Percentiles rank a stretch among this genome's conserved stretches.
Evolutionary conservation across 202 grass and related monocot genomes (phyloP).

Genomic region (Saccharum hybrid): DNA sequence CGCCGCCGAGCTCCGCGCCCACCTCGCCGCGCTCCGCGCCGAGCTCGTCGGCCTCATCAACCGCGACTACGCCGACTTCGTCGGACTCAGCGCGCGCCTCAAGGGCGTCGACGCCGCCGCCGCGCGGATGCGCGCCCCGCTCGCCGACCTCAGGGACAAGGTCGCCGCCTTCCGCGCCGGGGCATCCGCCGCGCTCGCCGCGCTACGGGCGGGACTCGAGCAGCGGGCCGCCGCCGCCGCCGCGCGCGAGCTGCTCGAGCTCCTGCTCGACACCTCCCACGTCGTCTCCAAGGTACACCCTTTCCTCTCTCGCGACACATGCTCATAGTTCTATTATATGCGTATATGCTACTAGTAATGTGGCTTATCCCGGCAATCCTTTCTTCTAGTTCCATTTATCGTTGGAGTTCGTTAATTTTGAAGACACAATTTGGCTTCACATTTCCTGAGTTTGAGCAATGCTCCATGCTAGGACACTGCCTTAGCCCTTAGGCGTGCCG

Average conservation of each 20-base stretch:
- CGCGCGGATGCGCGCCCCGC: conserved; percentile 67
- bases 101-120: conserved; percentile 81
- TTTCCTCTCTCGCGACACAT: neutral
- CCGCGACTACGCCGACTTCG: conserved; percentile 94
- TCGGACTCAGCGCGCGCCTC: conserved; percentile 83
- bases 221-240: conserved; percentile 64
- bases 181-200: conserved; percentile 46
- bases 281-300: conserved; percentile 85
- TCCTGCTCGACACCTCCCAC: conserved; percentile 92
- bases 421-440: neutral
- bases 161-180: conserved; percentile 68
- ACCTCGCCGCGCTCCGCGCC: conserved; percentile 80
- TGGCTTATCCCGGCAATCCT: neutral
- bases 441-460: too few relatives aligned
- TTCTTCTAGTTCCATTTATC: neutral
- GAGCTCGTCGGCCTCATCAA: conserved; percentile 98
- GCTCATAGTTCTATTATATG: too few relatives aligned
- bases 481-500: too few relatives aligned
- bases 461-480: too few relatives aligned
- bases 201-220: conserved; percentile 66
- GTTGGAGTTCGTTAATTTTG: neutral
- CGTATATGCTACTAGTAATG: neutral
- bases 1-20: conserved; percentile 78
- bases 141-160: conserved; percentile 82
- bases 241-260: conserved; percentile 80